Conservation (phyloP, 768 basidiomycete species). For the Termitomyces sp. region DNA sequence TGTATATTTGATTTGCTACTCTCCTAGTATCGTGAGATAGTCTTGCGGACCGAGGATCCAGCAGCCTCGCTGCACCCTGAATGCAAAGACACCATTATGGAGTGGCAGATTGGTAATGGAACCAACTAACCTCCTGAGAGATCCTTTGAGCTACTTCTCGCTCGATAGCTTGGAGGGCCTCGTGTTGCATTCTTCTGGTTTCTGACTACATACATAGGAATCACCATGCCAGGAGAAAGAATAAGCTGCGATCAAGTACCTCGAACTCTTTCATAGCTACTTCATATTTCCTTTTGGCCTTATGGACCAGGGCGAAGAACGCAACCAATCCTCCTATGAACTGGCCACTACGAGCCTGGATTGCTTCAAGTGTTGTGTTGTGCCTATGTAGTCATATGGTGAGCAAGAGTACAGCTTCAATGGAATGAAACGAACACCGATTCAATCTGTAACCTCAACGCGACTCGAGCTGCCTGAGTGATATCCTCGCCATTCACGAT, state of each 20-base stretch:
- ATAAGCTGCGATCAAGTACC: not conserved
- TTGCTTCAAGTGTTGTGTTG: not conserved
- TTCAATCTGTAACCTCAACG: not conserved
- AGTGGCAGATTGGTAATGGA: not conserved
- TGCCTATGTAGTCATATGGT: not conserved
- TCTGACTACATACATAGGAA: not conserved
- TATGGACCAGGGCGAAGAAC: not conserved
- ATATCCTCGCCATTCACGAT: not conserved
- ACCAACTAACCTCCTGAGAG: not conserved
- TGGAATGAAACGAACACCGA: not conserved
- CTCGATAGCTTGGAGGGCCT: not conserved
- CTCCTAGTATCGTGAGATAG: not conserved
- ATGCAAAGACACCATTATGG: not conserved
- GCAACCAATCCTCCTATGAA: not conserved
- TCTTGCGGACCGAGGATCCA: not conserved
- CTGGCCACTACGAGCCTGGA: not conserved
- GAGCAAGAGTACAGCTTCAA: not conserved
- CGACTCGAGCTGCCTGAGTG: not conserved
- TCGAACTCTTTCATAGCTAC: not conserved
- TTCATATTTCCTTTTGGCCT: not conserved
- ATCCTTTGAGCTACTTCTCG: not conserved
- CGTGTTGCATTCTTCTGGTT: not conserved
- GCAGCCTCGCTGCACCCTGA: not conserved
- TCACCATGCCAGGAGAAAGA: not conserved
- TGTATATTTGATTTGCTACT: not conserved